Base-by-base conservation (phyloP, 1,284 basidiomycete genomes). In the Leccinum griseonigrum region DNA sequence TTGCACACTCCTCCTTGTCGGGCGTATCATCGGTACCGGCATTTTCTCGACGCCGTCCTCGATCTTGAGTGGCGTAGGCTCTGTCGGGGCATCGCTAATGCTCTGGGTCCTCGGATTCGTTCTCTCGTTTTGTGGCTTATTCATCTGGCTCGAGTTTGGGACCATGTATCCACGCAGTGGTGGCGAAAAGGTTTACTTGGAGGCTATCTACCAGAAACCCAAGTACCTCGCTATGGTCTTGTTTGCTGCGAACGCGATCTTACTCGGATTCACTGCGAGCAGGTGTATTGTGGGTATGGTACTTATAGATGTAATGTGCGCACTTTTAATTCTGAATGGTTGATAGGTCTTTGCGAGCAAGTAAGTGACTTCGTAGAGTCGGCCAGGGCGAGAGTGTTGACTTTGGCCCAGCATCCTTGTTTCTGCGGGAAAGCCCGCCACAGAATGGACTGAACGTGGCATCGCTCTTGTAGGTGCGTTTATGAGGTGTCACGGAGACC, bases 1-100 rank as follows among this genome's bases (percentile, higher is more conserved):
- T 43, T 83, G 80, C 61, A 83, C 81, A 1, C 76, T 83, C 64
- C 71, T 83, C 9, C 80, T 73, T 28, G 78, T 84, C 28, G 84
- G 83, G 1, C 75, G 76, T 38, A 81, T 85, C 54, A 83, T 85
- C 54, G 86, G 85, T 1, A 86, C 85, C 0, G 85, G 85, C 8
- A 84, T 86, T 62, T 87, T 87, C 71, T 84, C 85, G 1, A 86
- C 85, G 0, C 83, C 86, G 0, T 83, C 83, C 0, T 83, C 81
- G 1, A 86, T 87, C 64, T 66, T 85, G 29, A 69, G 66, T 0
- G 77, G 79, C 0, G 80, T 82, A 0, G 79, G 79, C 18, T 83
- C 82, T 1, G 74, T 84, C 14, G 83, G 84, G 6, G 81, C 83
- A 2, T 83, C 81, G 0, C 73, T 84, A 11, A 77, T 85, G 75